Evolutionary conservation across 805 yeast genomes (phyloP), one percentile per base, ranked within the genome.

Genomic region (Saccharomyces jurei): DNA sequence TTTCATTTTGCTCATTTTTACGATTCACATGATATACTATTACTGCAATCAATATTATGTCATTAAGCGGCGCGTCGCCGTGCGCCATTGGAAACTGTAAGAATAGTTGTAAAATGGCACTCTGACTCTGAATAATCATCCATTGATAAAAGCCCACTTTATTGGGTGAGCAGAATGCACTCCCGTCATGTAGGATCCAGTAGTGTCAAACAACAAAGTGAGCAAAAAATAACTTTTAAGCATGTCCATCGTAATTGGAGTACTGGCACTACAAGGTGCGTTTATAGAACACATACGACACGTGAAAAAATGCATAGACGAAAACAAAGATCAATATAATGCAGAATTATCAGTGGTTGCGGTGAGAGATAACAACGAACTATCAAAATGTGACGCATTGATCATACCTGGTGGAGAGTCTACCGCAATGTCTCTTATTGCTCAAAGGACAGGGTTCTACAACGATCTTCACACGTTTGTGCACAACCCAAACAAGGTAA

Each of bases 201-300:
- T 14, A 2, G 36, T 13, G 26, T 31, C 11, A 13, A 10, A 13
- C 31, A 10, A 29, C 4, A 13, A 29, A 10, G 11, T 3, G 1
- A 29, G 31, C 13, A 29, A 29, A n/a, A n/a, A 10, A 29, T 9
- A 25, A 25, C 26, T 25, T 13, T 29, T 4, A 32, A n/a, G 14
- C 6, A 41, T 25, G 48, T 56, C 50, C 58, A 58, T 55, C 14
- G 66, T 63, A 2, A 74, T 87, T 10, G 95, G 95, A 3, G 90
- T 87, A 0, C 68, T 87, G 52, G 87, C 92, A 0, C 75, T 87
- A 21, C 95, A 87, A 65, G 95, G 95, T 5, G 91, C 94, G 0
- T 87, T 86, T 63, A 66, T 72, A 17, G 95, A 87, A 63, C 95
- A 87, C 65, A 69, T 83, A 6, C 67, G 73, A 2, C 81, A 78